Percentiles rank a stretch among this genome's conserved stretches.
Conservation (phyloP, 1,139 yeast species). For the Trichomonascaceae sp. region DNA sequence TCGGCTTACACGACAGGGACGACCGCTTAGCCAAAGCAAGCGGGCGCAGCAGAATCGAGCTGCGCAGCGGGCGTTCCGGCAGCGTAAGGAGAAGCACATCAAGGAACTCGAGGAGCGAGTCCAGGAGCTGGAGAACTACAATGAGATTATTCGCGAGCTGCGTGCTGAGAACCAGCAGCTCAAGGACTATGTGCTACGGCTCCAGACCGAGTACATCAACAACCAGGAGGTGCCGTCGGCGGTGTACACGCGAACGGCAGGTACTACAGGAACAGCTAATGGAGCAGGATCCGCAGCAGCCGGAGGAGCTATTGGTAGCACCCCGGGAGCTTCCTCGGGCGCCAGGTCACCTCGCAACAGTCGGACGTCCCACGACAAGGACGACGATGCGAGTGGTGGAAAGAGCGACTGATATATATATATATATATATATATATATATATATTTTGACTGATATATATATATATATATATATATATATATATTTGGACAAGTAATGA, state of each 20-base stretch:
- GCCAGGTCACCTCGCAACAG: too few relatives aligned
- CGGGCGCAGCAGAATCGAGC: conserved; percentile 82
- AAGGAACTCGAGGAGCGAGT: conserved; percentile 66
- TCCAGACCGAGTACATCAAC: conserved; percentile 56
- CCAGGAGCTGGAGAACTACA: conserved; percentile 43
- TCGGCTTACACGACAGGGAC: conserved; percentile 20
- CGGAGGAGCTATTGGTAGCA: not conserved
- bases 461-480: too few relatives aligned
- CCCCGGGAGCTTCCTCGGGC: not conserved
- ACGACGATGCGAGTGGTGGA: too few relatives aligned
- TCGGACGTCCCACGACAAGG: too few relatives aligned
- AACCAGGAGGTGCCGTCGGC: conserved; percentile 10
- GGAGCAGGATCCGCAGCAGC: not conserved
- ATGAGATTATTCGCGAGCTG: conserved; percentile 49
- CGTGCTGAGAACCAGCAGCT: conserved; percentile 58
- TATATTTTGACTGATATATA: too few relatives aligned
- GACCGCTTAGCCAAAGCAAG: conserved; percentile 50
- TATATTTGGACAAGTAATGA: too few relatives aligned
- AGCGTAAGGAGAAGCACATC: conserved; percentile 63
- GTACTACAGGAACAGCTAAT: not conserved
- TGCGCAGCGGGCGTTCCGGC: conserved; percentile 81
- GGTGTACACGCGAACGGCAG: not conserved
- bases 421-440: too few relatives aligned
- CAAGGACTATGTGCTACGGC: conserved; percentile 56
- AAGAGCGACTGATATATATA: too few relatives aligned